These are phyloP conservation scores for Periconia sp. DNA, from an alignment of 2,329 filamentous ascomycete species.

Conservation along the genomic window DNA sequence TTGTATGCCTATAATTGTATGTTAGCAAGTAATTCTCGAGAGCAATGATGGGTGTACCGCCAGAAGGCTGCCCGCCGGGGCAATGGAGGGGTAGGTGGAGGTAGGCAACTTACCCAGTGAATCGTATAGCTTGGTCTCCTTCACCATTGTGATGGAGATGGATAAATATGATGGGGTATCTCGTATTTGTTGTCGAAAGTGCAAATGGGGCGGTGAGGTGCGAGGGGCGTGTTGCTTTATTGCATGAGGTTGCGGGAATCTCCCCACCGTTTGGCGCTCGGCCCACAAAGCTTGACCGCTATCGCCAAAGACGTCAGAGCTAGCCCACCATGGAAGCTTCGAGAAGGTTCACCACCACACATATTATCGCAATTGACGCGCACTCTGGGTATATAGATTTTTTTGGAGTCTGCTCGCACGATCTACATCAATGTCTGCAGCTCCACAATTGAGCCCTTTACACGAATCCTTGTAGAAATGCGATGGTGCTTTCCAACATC, in stretches of 20 bases:
- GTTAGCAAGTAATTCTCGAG: conserved; percentile 24
- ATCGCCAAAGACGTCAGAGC: conserved; percentile 34
- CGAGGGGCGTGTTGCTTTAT: conserved; percentile 34
- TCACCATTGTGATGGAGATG: conserved; percentile 71
- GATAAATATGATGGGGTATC: conserved; percentile 14
- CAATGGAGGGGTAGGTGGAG: conserved; percentile 29
- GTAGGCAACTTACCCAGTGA: conserved; percentile 60
- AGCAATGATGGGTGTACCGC: conserved; percentile 6
- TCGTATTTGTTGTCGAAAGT: conserved; percentile 18
- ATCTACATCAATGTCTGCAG: conserved; percentile 20
- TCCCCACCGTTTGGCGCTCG: conserved; percentile 36
- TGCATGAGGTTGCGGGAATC: conserved; percentile 29
- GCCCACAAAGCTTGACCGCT: conserved; percentile 22
- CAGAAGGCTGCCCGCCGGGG: conserved; percentile 13
- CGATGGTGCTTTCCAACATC: conserved; percentile 27
- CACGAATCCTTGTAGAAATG: conserved; percentile 22
- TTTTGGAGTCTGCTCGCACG: conserved; percentile 16
- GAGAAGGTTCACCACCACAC: conserved; percentile 39
- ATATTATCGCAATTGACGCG: conserved; percentile 11
- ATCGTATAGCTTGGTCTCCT: conserved; percentile 96
- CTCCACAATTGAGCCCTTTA: conserved; percentile 25
- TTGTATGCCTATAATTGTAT: conserved; percentile 61
- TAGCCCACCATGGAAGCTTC: conserved; percentile 40
- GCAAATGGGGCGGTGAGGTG: conserved; percentile 21
- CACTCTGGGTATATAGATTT: conserved; percentile 6